Evolutionary conservation across 2,329 filamentous ascomycete genomes (phyloP), one percentile per base, ranked within the genome.

Genomic region (Cladosporium sp.): DNA sequence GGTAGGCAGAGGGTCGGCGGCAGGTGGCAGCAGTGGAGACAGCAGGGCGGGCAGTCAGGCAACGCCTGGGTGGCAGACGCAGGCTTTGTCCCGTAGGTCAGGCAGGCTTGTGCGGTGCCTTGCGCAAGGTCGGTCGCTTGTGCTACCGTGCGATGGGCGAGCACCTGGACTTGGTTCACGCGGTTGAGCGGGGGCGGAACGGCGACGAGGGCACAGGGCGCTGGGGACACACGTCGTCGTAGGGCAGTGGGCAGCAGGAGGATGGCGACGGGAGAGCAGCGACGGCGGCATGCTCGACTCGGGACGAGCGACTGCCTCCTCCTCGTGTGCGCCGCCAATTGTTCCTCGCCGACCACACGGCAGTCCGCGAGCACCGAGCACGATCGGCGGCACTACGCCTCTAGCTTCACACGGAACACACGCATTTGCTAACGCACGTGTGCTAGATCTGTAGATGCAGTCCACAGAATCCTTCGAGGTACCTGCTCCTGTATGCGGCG

Each of bases 381-480:
- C 28, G 47, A 50, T 50, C 47, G 47, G 47, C 47, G 47, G 17
- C 47, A 50, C 47, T 37, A 50, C 47, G 30, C 47, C 30, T 37
- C 30, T 50, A 37, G 47, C 45, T 50, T 36, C 42, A 45, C 20
- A 30, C 43, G 43, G 22, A 47, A 37, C 47, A 50, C 47, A 50
- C 47, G 47, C 30, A 36, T 34, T 36, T 50, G 47, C 47, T 50
- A 50, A 28, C 19, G 47, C 47, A 50, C 47, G 47, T 50, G 47
- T 50, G 30, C 28, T 37, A 50, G 47, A 50, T 50, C 47, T 50
- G 47, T 50, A 50, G 47, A 50, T 50, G 47, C 47, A 50, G 38
- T 50, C 47, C 47, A 50, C 47, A 30, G 47, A 50, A 50, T 50
- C 47, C 47, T 50, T 50, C 47, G 30, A 50, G 47, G 47, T 37